These are phyloP conservation scores for Trebouxia sp. DNA, from an alignment of 139 green algal species.

Conservation along the genomic window DNA sequence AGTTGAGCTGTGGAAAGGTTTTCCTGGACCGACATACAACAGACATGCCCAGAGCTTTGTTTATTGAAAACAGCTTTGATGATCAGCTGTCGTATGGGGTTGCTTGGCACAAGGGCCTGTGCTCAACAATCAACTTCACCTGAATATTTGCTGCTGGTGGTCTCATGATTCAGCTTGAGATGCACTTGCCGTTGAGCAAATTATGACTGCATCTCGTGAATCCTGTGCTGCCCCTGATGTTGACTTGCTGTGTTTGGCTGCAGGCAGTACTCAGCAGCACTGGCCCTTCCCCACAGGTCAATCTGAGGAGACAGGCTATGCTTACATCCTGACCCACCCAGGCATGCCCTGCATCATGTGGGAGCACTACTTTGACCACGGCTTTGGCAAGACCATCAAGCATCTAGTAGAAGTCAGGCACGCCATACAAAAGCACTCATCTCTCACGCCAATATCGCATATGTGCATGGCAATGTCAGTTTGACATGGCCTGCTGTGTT, in stretches of 20 bases:
- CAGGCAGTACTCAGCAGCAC: slow-evolving; percentile 67
- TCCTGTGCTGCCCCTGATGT: too few relatives aligned
- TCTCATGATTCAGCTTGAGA: too few relatives aligned
- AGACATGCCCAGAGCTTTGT: too few relatives aligned
- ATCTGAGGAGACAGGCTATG: slow-evolving; percentile 78
- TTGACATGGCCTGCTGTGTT: too few relatives aligned
- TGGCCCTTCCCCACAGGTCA: slow-evolving; percentile 81
- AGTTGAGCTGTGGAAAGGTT: neutral
- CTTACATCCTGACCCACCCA: slow-evolving; percentile 96
- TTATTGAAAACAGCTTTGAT: too few relatives aligned
- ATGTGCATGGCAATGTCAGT: too few relatives aligned
- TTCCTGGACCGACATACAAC: neutral
- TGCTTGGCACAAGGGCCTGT: neutral
- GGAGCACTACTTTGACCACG: slow-evolving; percentile 71
- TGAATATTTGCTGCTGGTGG: too few relatives aligned
- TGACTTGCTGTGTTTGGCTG: neutral
- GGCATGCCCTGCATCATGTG: slow-evolving; percentile 83
- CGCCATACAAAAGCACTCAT: neutral
- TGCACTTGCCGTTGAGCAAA: too few relatives aligned
- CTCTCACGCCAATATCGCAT: neutral
- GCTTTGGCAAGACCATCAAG: slow-evolving; percentile 9
- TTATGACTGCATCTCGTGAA: too few relatives aligned
- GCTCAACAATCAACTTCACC: neutral
- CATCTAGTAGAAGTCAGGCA: slow-evolving; percentile 11
- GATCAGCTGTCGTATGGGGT: neutral